Base-by-base conservation (phyloP, 1,284 basidiomycete genomes). In the Melampsora larici-populina region DNA sequence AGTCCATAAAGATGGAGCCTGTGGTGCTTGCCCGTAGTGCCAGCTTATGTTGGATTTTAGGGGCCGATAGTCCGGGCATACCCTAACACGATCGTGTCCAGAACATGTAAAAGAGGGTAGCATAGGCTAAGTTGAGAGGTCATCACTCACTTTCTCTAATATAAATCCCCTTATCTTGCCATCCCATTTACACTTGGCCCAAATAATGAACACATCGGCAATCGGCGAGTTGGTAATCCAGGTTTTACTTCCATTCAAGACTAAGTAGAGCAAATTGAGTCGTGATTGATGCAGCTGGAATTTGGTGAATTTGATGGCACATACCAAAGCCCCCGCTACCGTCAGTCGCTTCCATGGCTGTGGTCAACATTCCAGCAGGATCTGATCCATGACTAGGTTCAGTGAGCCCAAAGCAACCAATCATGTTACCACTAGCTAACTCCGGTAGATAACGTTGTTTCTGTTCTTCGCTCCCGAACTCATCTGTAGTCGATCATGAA, bases 321-420 rank as follows among this genome's bases (percentile, higher is more conserved):
- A 94, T 95, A 98, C 0, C 85, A 84, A 91, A 97, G 2, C 93
- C 93, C 26, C 93, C 93, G 3, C 65, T 68, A 46, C 65, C 51
- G 75, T 91, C 82, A 2, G 85, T 91, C 0, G 86, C 86, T 84
- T 97, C 93, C 80, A 90, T 89, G 18, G 94, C 96, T 40, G 88
- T 90, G 0, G 95, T 97, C 83, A 96, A 92, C 95, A 99, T 98
- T 36, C 90, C 89, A 21, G 90, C 89, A 24, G 94, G 94, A 82
- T 97, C 94, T 0, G 93, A 95, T 26, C 96, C 96, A 83, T 97
- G 94, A 82, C 97, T 95, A 0, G 96, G 93, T 85, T 98, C 96
- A 0, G 95, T 98, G 49, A 98, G 86, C 24, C 95, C 94, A 83
- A 99, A 99, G 83, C 94, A 96, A 29, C 96, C 96, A 73, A 96